These are phyloP conservation scores for Globisporangium nunn DNA, from an alignment of 352 stramenopile species.

Conservation along the genomic window DNA sequence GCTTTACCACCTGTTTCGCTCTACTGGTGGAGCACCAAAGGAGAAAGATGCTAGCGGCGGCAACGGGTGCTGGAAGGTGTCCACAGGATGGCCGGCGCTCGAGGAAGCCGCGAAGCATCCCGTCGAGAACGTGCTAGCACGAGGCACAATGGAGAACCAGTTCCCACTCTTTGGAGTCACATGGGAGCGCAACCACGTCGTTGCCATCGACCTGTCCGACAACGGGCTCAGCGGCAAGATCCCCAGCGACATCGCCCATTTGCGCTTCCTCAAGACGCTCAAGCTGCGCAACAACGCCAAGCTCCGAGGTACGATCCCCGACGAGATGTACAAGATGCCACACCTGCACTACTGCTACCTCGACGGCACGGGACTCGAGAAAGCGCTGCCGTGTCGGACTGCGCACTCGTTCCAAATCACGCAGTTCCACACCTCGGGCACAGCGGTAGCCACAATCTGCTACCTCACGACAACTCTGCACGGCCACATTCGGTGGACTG, in stretches of 20 bases:
- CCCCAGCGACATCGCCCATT: conserved; percentile 27
- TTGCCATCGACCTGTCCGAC: conserved; percentile 38
- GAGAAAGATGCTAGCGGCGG: neutral
- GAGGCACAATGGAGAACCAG: conserved; percentile 24
- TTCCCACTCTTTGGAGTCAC: conserved; percentile 35
- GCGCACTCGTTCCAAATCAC: conserved; percentile 59
- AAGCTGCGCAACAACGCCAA: conserved; percentile 52
- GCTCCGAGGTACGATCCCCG: conserved; percentile 24
- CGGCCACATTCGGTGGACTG: conserved; percentile 32
- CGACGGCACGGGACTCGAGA: conserved; percentile 40
- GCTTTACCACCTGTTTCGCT: conserved; percentile 31
- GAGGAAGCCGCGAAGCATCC: conserved; percentile 13
- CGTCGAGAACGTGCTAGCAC: conserved; percentile 14
- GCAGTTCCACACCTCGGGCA: conserved; percentile 21
- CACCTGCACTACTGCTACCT: conserved; percentile 60
- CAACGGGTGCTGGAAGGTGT: conserved; percentile 22
- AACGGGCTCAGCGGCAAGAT: conserved; percentile 46
- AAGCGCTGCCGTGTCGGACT: conserved; percentile 32
- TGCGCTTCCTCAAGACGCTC: conserved; percentile 42
- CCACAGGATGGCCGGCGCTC: conserved; percentile 32
- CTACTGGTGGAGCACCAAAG: conserved; percentile 21
- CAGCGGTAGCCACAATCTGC: conserved; percentile 20
- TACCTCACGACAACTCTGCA: conserved; percentile 30
- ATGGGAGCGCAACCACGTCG: conserved; percentile 58
- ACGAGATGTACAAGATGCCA: conserved; percentile 29